phyloP scores from a whole-genome alignment of 352 stramenopile genomes.

The Elongisporangium undulatum region DNA sequence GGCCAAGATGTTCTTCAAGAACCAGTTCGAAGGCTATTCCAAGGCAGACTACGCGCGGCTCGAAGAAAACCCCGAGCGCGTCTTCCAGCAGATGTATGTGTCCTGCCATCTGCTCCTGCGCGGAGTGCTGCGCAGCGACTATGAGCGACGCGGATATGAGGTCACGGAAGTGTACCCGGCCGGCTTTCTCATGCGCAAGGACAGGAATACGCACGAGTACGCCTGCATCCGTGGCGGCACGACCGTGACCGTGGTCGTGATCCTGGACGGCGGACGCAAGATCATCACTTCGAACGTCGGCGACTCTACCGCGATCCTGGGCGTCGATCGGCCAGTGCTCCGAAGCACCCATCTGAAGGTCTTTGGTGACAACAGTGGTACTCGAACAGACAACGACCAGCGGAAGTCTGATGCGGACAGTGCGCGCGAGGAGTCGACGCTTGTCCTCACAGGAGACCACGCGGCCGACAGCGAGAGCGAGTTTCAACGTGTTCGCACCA shows the following conservation, averaged over 20 bases:
- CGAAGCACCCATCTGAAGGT: constrained; percentile 24
- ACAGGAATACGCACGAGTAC: constrained; percentile 21
- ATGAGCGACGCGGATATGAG: constrained; percentile 47
- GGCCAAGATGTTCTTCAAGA: constrained; percentile 58
- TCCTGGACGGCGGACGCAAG: constrained; percentile 61
- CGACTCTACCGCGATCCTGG: constrained; percentile 60
- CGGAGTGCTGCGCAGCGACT: constrained; percentile 51
- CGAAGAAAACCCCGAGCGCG: constrained; percentile 39
- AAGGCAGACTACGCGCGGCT: constrained; percentile 42
- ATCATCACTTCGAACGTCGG: constrained; percentile 83
- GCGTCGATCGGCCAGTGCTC: constrained; percentile 15
- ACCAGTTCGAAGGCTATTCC: constrained; percentile 48
- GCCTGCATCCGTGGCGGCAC: constrained; percentile 87
- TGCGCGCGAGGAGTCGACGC: constrained; percentile 11
- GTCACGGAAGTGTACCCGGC: constrained; percentile 53
- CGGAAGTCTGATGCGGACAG: constrained; percentile 1
- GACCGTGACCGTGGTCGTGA: constrained; percentile 76
- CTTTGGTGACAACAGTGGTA: constrained; percentile 9
- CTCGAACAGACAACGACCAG: constrained; percentile 3
- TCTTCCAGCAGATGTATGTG: constrained; percentile 46
- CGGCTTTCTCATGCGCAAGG: constrained; percentile 58
- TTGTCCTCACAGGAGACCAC: constrained; percentile 83
- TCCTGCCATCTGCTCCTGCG: constrained; percentile 64
- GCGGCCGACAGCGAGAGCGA: constrained; percentile 71
- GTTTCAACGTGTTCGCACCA: constrained; percentile 54